Evolutionary conservation across 768 basidiomycete genomes (phyloP).

Genomic region (Ephemerocybe angulata): DNA sequence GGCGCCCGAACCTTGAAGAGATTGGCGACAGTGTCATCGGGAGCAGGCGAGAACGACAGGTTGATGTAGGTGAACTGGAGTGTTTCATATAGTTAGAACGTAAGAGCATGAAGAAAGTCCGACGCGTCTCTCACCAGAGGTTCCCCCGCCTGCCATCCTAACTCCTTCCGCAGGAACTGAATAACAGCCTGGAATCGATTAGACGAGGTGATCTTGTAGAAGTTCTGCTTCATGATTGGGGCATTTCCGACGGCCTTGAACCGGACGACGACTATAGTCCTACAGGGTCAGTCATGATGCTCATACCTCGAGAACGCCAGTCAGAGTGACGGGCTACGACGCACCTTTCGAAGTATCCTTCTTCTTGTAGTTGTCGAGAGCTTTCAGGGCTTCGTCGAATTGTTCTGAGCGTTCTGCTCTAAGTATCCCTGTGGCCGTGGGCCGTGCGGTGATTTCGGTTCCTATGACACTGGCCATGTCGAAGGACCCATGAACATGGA

Average conservation of each 20-base stretch:
- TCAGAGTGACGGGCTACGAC: neutral
- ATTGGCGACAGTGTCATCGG: conserved; percentile 77
- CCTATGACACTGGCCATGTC: conserved; percentile 19
- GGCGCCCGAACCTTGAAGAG: conserved; percentile 56
- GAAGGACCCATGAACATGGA: conserved; percentile 1
- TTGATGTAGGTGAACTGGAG: conserved; percentile 59
- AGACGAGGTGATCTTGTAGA: conserved; percentile 94
- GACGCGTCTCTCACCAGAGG: conserved; percentile 58
- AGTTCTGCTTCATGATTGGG: conserved; percentile 98
- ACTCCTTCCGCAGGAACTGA: conserved; percentile 84
- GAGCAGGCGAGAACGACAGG: conserved; percentile 77
- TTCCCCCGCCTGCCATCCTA: conserved; percentile 83
- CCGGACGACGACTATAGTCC: conserved; percentile 75
- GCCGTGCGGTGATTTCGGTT: neutral
- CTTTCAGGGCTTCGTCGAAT: conserved; percentile 55
- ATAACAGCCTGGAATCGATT: conserved; percentile 96
- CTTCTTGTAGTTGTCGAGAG: conserved; percentile 83
- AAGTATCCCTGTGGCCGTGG: neutral
- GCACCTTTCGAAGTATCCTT: conserved; percentile 78
- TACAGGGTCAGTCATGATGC: neutral
- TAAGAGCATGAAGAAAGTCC: too few species aligned
- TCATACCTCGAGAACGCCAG: too few species aligned
- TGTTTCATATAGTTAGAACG: neutral
- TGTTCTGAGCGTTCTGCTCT: conserved; percentile 27
- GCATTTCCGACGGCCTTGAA: conserved; percentile 98